Base-by-base conservation (phyloP, 768 basidiomycete species). In the Boletus coccyginus region DNA sequence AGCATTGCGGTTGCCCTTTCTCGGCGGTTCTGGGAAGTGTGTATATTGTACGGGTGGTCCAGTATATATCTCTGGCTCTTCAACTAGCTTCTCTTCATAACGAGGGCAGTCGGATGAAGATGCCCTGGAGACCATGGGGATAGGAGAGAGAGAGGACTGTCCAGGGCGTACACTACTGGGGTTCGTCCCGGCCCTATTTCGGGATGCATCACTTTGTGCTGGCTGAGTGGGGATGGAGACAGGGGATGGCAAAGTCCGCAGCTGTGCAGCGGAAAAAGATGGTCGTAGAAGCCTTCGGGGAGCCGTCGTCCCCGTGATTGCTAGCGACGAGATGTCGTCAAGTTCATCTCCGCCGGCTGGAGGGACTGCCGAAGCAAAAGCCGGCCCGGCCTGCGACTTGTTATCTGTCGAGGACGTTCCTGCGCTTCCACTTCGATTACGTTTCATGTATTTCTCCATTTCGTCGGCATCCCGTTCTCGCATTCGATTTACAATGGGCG, bases 381-480 rank as follows among this genome's bases (percentile, higher is more conserved):
- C 62, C 46, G 76, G 77, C 24, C 81, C 83, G 66, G 81, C 65
- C 65, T 84, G 82, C 8, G 87, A 88, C 68, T 76, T 83, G 60
- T 79, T 83, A 63, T 90, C 88, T 14, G 87, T 87, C 1, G 88
- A 89, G 19, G 86, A 78, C 27, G 85, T 86, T 43, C 83, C 85
- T 53, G 79, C 84, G 64, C 90, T 91, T 48, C 88, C 91, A 66
- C 90, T 93, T 54, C 92, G 82, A 75, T 89, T 90, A 54, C 92
- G 82, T 58, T 82, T 78, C 68, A 91, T 77, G 67, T 92, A 94
- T 65, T 92, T 90, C 69, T 92, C 90, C 78, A 89, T 90, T 38
- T 92, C 92, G 67, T 88, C 88, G 19, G 91, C 91, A 67, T 94
- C 92, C 55, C 85, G 80, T 72, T 92, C 88, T 62, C 86, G 83